A percentile compares a stretch with the other conserved stretches of the same genome.
These are phyloP conservation scores for Porphyrellus sp. DNA, from an alignment of 1,284 basidiomycete genomes.

Conservation along the genomic window DNA sequence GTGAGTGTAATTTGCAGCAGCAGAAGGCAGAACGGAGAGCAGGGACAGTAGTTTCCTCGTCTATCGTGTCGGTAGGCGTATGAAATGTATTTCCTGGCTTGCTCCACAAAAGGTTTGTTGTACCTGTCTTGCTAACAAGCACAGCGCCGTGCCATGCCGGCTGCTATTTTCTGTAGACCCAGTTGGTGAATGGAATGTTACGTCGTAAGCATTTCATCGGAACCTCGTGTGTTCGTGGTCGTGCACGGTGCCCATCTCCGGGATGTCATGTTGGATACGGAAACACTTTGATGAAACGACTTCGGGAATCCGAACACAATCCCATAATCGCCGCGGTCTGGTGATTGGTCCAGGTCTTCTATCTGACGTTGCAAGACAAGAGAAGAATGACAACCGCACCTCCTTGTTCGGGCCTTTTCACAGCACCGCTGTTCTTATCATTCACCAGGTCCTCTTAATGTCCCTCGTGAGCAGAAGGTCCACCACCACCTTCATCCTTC, in stretches of 20 bases:
- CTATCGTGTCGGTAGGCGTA: constrained; percentile 21
- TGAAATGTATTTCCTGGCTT: constrained; percentile 29
- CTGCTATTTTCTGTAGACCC: constrained; percentile 20
- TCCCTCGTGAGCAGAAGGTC: constrained; percentile 17
- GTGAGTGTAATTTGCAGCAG: constrained; percentile 9
- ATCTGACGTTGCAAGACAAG: constrained; percentile 28
- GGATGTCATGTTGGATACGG: constrained; percentile 21
- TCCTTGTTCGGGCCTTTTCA: constrained; percentile 28
- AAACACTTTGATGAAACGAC: constrained; percentile 29
- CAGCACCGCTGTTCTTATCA: constrained; percentile 30
- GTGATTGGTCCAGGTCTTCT: constrained; percentile 31
- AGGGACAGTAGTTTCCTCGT: constrained; percentile 27
- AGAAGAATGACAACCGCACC: constrained; percentile 28
- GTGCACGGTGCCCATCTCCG: constrained; percentile 29
- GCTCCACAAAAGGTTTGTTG: constrained; percentile 34
- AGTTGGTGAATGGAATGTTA: constrained; percentile 25
- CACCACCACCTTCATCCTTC: constrained; percentile 8
- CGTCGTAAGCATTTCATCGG: constrained; percentile 11
- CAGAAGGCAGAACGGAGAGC: constrained; percentile 23
- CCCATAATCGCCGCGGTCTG: constrained; percentile 26
- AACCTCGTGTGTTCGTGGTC: constrained; percentile 21
- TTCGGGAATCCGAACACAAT: constrained; percentile 29
- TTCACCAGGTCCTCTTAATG: constrained; percentile 29
- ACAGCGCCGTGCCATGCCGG: constrained; percentile 24
- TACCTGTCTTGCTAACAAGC: constrained; percentile 26